A percentile compares a stretch with the other conserved stretches of the same genome.
Conservation (phyloP, 345 rosid genomes). For the Eucalyptus regnans region DNA sequence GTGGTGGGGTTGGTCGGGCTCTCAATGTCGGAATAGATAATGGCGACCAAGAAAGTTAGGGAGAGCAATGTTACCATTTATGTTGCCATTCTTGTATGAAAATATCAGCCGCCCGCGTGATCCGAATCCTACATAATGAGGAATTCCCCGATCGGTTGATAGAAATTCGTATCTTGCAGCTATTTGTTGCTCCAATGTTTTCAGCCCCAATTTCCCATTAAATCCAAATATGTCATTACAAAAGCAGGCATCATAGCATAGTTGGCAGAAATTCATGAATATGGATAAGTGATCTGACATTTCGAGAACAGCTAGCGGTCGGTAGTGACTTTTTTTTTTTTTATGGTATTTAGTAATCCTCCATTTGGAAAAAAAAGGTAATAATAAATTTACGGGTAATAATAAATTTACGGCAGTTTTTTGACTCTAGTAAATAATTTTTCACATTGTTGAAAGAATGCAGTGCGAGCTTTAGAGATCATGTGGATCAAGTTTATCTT, state of each 20-base stretch:
- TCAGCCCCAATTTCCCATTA: not conserved
- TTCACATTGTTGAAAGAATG: not conserved
- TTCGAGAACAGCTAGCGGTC: not conserved
- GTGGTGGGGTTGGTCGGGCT: not conserved
- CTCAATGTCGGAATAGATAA: not conserved
- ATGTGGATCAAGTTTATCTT: not conserved
- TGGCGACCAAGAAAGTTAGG: not conserved
- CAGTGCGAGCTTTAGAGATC: not conserved
- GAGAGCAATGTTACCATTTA: not conserved
- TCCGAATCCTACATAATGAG: not conserved
- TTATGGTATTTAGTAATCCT: not conserved
- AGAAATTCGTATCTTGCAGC: not conserved
- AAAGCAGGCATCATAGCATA: not conserved
- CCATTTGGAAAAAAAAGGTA: not conserved
- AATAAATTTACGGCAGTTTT: fast-evolving
- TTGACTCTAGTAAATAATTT: fast-evolving
- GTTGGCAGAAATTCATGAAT: not conserved
- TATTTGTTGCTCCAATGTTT: not conserved
- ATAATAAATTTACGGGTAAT: not conserved
- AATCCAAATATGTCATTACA: not conserved
- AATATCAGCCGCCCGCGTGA: not conserved
- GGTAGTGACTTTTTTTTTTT: not conserved
- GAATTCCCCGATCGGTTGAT: not conserved
- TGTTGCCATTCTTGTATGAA: not conserved
- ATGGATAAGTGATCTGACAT: not conserved